Conservation (phyloP, 768 basidiomycete genomes). For the Phylloporus sp. region DNA sequence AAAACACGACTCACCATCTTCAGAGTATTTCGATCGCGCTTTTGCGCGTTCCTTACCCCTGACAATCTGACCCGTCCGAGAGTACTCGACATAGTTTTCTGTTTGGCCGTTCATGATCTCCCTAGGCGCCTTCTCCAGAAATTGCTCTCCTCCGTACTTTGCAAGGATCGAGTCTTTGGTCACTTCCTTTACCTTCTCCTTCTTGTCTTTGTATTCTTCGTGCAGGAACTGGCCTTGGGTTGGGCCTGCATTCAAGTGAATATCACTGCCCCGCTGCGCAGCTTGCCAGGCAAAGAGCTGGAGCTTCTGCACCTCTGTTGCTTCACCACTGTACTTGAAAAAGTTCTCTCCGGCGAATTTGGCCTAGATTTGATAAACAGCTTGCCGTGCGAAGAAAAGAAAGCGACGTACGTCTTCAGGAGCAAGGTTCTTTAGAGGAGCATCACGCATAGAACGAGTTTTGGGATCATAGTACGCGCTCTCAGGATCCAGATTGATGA, state of each 20-base stretch:
- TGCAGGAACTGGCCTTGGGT: slow-evolving; percentile 93
- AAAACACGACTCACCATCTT: slow-evolving; percentile 67
- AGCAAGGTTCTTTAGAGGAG: slow-evolving; percentile 70
- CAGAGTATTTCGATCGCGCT: slow-evolving; percentile 88
- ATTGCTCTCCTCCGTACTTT: slow-evolving; percentile 93
- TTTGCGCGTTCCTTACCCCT: slow-evolving; percentile 90
- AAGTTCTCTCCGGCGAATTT: slow-evolving; percentile 97
- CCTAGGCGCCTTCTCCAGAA: slow-evolving; percentile 83
- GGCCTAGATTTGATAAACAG: slow-evolving; percentile 44
- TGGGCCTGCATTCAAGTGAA: slow-evolving; percentile 94
- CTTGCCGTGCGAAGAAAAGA: not conserved
- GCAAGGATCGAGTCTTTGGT: slow-evolving; percentile 86
- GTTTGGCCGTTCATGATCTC: slow-evolving; percentile 95
- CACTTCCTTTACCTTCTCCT: slow-evolving; percentile 84
- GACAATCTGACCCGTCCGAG: slow-evolving; percentile 83
- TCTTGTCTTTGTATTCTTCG: slow-evolving; percentile 87
- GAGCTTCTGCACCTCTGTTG: slow-evolving; percentile 85
- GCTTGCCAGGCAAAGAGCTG: slow-evolving; percentile 99
- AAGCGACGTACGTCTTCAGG: slow-evolving; percentile 76
- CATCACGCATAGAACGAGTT: slow-evolving; percentile 99
- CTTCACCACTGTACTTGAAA: slow-evolving; percentile 85
- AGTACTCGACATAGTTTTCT: slow-evolving; percentile 97
- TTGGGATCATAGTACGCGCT: slow-evolving; percentile 99
- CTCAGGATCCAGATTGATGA: slow-evolving; percentile 92
- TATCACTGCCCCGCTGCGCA: slow-evolving; percentile 86